phyloP scores from a whole-genome alignment of 1,284 basidiomycete species.

The Sporisorium iseilematis-ciliati region DNA sequence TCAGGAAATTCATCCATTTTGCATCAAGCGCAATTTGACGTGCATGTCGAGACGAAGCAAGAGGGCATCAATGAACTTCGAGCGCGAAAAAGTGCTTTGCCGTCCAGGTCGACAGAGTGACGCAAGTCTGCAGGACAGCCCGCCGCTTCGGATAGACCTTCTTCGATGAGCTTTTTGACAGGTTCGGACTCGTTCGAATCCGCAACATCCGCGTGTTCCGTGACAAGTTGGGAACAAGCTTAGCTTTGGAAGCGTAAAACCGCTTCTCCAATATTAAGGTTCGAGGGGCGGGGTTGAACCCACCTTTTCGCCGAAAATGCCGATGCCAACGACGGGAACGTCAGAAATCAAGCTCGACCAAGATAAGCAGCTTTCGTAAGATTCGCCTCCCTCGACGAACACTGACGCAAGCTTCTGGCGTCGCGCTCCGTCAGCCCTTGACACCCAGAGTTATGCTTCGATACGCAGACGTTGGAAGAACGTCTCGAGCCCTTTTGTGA shows the following conservation, averaged over 20 bases:
- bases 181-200: not conserved
- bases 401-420: not conserved
- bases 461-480: slow-evolving; percentile 18
- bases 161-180: slow-evolving; percentile 13
- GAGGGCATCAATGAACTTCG: not conserved
- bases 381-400: not conserved
- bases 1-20: too few relatives aligned
- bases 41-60: not conserved
- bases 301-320: not conserved
- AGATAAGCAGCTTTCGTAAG: not conserved
- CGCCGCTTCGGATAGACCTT: not conserved
- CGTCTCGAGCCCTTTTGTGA: slow-evolving; percentile 2
- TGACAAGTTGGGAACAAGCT: not conserved
- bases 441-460: not conserved
- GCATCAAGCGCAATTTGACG: not conserved
- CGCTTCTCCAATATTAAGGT: not conserved
- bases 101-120: not conserved
- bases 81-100: not conserved
- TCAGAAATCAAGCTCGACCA: not conserved
- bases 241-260: not conserved
- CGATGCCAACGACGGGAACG: not conserved
- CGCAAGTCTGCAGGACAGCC: not conserved
- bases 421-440: not conserved
- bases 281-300: not conserved
- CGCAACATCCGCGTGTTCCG: not conserved